Conservation (phyloP, 106 monocot species). For the Triglochin maritima region DNA sequence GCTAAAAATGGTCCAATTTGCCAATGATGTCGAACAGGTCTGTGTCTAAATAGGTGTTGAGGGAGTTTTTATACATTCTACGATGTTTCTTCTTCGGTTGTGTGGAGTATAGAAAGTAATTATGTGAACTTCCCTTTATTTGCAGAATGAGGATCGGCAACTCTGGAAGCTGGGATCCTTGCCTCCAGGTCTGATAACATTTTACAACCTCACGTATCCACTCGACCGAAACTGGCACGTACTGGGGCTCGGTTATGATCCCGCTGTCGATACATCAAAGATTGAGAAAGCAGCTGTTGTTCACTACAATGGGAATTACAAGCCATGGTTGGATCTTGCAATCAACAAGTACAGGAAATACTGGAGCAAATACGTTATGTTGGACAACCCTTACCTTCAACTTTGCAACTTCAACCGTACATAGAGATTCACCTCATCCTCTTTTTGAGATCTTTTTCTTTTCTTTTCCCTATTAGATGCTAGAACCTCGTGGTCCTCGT, state of each 20-base stretch:
- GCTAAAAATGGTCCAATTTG: no score
- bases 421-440: background rate
- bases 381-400: constrained; percentile 24
- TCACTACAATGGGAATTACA: constrained; percentile 67
- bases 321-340: constrained; percentile 63
- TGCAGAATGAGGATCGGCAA: constrained; percentile 43
- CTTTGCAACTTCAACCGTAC: constrained; percentile 13
- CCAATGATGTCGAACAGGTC: no score
- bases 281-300: constrained; percentile 42
- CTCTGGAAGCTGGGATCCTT: constrained; percentile 66
- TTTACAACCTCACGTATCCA: constrained; percentile 50
- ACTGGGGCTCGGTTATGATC: constrained; percentile 61
- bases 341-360: constrained; percentile 37
- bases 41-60: no score
- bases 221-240: constrained; percentile 63
- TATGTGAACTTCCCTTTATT: background rate
- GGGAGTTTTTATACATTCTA: background rate
- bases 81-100: background rate
- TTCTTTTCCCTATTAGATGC: no score
- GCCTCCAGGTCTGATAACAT: constrained; percentile 61
- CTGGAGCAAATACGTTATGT: constrained; percentile 31
- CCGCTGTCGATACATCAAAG: constrained; percentile 21
- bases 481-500: no score
- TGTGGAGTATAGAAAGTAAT: no score
- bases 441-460: no score